Evolutionary conservation across 1,284 basidiomycete species (phyloP), one percentile per base, ranked within the genome.

Genomic region (Rhodotorula mucilaginosa): DNA sequence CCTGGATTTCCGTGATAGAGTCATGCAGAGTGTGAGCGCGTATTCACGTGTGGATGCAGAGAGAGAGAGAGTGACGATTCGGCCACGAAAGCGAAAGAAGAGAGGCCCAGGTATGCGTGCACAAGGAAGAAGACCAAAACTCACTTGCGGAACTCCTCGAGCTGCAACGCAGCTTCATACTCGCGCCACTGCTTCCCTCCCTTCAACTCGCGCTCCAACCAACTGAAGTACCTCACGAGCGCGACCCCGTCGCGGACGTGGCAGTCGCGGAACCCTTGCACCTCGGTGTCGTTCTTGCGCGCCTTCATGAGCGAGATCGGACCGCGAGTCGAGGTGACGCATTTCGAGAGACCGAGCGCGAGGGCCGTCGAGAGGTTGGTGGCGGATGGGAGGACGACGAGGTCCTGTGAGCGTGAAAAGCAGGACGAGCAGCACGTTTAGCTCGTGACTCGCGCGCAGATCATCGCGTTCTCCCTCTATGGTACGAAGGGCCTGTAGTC

Each of bases 171-270:
- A 15, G 87, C 97, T 73, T 93, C 85, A 72, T 88, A 89, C 81
- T 99, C 96, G 61, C 86, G 89, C 72, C 96, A 79, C 74, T 85
- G 84, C n/a, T 84, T 84, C 0, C 88, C 89, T 2, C 84, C 83
- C 3, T 85, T 51, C 21, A 98, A 84, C 75, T 89, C 86, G 75
- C 93, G 90, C 81, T 98, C 93, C 3, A 99, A 84, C 95, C 96
- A 99, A 0, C 93, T 87, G 79, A 98, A 97, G 82, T 96, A 97
- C 18, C 81, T 69, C 61, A 85, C 84, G 57, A 98, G 84, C 0
- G 96, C 96, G 1, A 87, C 88, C 5, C 96, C 95, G 80, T 99
- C 96, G 16, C 94, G 87, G 60, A 97, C 88, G 80, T 99, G 93
- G 67, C 86, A 87, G 77, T 90, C 88, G 49, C 95, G 86, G 85